Conservation (phyloP, 768 basidiomycete species). For the Leccinum ochraceum region DNA sequence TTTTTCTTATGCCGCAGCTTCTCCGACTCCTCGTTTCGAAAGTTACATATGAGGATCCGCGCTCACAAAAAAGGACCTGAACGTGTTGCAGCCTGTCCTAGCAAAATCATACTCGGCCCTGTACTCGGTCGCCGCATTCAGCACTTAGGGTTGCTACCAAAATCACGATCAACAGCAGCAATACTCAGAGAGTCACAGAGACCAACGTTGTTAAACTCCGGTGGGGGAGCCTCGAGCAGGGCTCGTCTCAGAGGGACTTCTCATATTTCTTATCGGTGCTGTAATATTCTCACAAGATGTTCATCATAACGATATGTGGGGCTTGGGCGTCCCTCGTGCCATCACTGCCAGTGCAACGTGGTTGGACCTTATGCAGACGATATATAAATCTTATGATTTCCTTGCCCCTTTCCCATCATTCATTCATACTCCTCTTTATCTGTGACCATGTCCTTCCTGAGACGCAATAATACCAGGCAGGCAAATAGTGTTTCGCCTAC, state of each 20-base stretch:
- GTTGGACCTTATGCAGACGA: neutral
- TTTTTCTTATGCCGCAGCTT: neutral
- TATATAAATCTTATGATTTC: slow-evolving; percentile 16
- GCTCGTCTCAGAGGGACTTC: neutral
- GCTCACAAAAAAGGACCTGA: slow-evolving; percentile 10
- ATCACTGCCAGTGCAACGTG: neutral
- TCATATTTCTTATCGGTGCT: neutral
- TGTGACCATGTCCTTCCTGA: slow-evolving; percentile 8
- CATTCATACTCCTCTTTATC: neutral
- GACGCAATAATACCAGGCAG: neutral
- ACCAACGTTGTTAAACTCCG: neutral
- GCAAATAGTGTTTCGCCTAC: neutral
- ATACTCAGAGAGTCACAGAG: neutral
- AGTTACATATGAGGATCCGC: slow-evolving; percentile 2
- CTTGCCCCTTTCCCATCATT: neutral
- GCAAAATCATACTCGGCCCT: neutral
- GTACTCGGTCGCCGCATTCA: neutral
- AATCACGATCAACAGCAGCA: neutral
- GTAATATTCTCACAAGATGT: slow-evolving; percentile 5
- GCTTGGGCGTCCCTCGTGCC: neutral
- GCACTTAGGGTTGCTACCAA: too few relatives aligned
- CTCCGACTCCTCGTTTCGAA: neutral
- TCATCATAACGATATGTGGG: neutral
- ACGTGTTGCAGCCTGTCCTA: neutral
- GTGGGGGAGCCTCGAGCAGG: neutral